Evolutionary conservation across 2,329 filamentous ascomycete species (phyloP).

Genomic region (Paramyrothecium roridum): DNA sequence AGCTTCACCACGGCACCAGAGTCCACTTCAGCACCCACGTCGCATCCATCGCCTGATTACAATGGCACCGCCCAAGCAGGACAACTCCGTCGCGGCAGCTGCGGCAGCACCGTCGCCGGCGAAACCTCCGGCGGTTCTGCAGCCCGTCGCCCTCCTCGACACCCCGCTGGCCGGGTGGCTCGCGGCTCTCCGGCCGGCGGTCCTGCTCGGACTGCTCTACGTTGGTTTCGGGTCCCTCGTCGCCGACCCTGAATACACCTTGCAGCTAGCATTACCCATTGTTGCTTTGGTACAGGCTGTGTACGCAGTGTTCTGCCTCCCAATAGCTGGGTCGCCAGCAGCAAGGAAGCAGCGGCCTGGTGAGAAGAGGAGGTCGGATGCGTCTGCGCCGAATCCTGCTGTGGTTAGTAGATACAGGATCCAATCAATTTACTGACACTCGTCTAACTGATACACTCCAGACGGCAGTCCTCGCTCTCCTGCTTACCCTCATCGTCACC

Average conservation of each 20-base stretch:
- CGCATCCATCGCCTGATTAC: background rate
- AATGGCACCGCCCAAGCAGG: constrained; percentile 1
- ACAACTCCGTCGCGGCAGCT: constrained; percentile 3
- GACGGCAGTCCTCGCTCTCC: constrained; percentile 42
- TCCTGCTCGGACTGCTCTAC: constrained; percentile 63
- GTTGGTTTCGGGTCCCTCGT: constrained; percentile 66
- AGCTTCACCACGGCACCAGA: background rate
- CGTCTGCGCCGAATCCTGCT: constrained; percentile 39
- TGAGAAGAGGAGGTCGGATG: constrained; percentile 50
- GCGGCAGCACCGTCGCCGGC: constrained; percentile 23
- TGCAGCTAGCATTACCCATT: constrained; percentile 59
- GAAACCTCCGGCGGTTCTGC: constrained; percentile 22
- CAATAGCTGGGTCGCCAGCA: constrained; percentile 49
- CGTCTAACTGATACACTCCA: constrained; percentile 19
- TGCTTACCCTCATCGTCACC: constrained; percentile 68
- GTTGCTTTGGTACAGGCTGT: constrained; percentile 61
- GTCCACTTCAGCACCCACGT: background rate
- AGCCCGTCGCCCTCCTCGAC: constrained; percentile 34
- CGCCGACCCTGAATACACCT: constrained; percentile 62
- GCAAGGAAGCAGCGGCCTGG: constrained; percentile 50
- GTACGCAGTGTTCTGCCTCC: constrained; percentile 63
- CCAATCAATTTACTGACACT: background rate
- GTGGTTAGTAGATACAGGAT: constrained; percentile 35
- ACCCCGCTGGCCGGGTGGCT: constrained; percentile 42
- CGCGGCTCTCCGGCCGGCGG: constrained; percentile 63